phyloP scores from a whole-genome alignment of 75 land plant genomes.

The Gnetum montanum region DNA sequence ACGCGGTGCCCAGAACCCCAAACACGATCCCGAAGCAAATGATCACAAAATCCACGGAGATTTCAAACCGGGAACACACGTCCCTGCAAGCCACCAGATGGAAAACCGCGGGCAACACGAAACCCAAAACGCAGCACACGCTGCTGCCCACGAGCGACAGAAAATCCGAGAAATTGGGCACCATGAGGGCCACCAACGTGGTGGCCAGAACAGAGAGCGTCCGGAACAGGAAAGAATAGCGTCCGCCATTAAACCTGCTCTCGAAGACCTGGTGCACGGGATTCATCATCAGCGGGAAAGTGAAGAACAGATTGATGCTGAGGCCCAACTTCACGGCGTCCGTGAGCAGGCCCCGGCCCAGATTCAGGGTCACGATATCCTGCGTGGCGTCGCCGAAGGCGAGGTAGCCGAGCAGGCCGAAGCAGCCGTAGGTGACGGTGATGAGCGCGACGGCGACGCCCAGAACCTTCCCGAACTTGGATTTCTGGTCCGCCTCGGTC shows the following conservation, averaged over 20 bases:
- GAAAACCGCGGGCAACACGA: constrained; percentile 73
- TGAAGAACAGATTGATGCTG: constrained; percentile 70
- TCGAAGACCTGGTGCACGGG: constrained; percentile 87
- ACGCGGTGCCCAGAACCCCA: constrained; percentile 55
- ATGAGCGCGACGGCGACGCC: constrained; percentile 50
- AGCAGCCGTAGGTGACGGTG: constrained; percentile 39
- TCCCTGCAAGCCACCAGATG: constrained; percentile 51
- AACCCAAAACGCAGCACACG: constrained; percentile 63
- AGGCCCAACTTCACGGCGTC: constrained; percentile 57
- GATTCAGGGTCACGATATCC: constrained; percentile 83
- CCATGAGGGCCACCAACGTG: constrained; percentile 61
- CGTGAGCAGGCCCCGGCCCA: constrained; percentile 51
- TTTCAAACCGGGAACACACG: constrained; percentile 19
- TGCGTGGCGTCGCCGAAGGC: constrained; percentile 77
- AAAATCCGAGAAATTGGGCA: constrained; percentile 80
- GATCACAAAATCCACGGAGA: constrained; percentile 26
- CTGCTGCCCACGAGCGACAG: constrained; percentile 88
- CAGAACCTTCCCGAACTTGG: constrained; percentile 52
- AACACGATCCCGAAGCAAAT: constrained; percentile 41
- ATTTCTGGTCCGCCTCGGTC: constrained; percentile 37
- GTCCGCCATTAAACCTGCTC: constrained; percentile 39
- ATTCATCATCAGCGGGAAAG: constrained; percentile 87
- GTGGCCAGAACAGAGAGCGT: constrained; percentile 44
- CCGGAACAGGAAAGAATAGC: constrained; percentile 40
- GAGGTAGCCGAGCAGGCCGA: constrained; percentile 72